Percentiles rank a stretch among this genome's conserved stretches.
Evolutionary conservation across 106 monocot genomes (phyloP).

Genomic region (Dioscorea zingiberensis): DNA sequence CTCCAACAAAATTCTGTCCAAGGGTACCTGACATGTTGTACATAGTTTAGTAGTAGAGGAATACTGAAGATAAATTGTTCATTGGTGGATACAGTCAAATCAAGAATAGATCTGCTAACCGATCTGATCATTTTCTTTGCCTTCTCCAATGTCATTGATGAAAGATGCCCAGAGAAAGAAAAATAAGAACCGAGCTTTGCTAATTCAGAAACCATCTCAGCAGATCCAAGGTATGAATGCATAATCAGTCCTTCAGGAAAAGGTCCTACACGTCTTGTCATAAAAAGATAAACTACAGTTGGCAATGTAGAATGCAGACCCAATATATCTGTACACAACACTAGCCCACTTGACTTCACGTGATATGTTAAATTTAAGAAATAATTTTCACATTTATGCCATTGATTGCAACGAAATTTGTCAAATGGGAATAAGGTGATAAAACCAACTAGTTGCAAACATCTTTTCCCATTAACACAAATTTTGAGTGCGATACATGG

Average conservation of each 20-base stretch:
- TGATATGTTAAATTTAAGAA: not conserved
- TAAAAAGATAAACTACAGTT: not conserved
- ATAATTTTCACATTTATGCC: not conserved
- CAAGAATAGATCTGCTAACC: slow-evolving; percentile 11
- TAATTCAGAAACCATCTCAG: slow-evolving; percentile 77
- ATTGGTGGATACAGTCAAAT: not conserved
- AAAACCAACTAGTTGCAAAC: not conserved
- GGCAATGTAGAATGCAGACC: not conserved
- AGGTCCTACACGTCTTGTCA: slow-evolving; percentile 52
- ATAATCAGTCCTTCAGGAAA: slow-evolving; percentile 80
- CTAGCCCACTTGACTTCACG: too few species aligned
- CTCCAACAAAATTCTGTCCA: slow-evolving; percentile 57
- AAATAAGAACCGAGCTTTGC: slow-evolving; percentile 76
- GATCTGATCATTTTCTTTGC: slow-evolving; percentile 52
- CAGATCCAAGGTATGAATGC: slow-evolving; percentile 93
- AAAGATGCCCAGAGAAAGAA: slow-evolving; percentile 79
- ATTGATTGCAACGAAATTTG: not conserved
- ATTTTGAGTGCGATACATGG: not conserved
- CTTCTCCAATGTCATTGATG: slow-evolving; percentile 53
- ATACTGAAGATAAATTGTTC: not conserved
- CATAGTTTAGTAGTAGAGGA: too few species aligned
- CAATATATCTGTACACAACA: not conserved
- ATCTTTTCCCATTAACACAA: not conserved
- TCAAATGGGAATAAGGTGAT: not conserved
- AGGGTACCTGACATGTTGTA: slow-evolving; percentile 34